phyloP scores from a whole-genome alignment of 1,139 yeast species.

The Yarrowia galli region DNA sequence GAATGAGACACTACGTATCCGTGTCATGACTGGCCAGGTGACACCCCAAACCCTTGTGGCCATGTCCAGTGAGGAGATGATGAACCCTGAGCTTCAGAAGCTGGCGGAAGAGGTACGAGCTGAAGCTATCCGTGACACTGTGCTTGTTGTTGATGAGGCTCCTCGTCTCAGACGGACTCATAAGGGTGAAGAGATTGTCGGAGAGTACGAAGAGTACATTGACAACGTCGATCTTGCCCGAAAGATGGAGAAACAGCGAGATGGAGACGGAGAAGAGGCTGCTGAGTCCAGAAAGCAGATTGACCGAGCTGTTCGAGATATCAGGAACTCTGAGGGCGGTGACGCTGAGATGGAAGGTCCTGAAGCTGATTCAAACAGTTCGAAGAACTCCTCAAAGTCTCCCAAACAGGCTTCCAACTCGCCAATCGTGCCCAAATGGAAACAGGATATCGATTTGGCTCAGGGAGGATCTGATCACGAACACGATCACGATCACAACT shows the following conservation, averaged over 20 bases:
- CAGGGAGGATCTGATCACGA: constrained; percentile 17
- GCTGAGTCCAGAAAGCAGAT: constrained; percentile 21
- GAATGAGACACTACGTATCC: constrained; percentile 56
- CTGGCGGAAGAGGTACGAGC: constrained; percentile 76
- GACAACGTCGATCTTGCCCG: constrained; percentile 43
- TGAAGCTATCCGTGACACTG: constrained; percentile 69
- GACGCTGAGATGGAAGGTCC: neutral
- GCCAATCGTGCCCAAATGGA: constrained; percentile 13
- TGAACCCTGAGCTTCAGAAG: constrained; percentile 73
- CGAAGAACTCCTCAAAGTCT: neutral
- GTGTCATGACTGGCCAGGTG: constrained; percentile 59
- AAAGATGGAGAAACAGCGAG: constrained; percentile 42
- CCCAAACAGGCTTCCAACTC: neutral
- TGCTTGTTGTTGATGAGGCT: constrained; percentile 61
- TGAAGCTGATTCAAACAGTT: too few relatives aligned
- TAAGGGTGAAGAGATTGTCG: constrained; percentile 85
- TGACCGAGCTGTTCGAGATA: neutral
- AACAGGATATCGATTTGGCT: constrained; percentile 5
- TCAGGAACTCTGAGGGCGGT: neutral
- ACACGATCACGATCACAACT: constrained; percentile 47
- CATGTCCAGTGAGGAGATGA: constrained; percentile 68
- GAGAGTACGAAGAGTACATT: constrained; percentile 53
- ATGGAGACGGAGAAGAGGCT: constrained; percentile 40
- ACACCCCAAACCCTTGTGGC: constrained; percentile 61
- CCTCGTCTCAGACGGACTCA: constrained; percentile 80